A percentile compares a stretch with the other conserved stretches of the same genome.
Conservation (phyloP, 306 rosid species). For the Ormosia semicastrata region DNA sequence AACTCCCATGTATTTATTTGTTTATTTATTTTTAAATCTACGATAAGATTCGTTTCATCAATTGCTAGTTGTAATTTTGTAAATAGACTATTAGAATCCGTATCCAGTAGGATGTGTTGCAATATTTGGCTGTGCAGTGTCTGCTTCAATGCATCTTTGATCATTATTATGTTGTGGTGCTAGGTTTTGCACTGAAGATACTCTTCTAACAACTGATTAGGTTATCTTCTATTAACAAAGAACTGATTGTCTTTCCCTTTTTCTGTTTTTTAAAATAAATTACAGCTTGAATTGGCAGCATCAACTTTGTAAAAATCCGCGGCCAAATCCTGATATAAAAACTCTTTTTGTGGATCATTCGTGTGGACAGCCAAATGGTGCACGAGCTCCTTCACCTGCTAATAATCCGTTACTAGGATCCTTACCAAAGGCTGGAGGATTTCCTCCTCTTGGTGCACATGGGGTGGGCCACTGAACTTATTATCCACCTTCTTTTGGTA, state of each 20-base stretch:
- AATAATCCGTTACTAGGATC: constrained; percentile 83
- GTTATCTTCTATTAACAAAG: background rate
- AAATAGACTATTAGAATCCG: background rate
- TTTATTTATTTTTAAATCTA: background rate
- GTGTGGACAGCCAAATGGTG: constrained; percentile 96
- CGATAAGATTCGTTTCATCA: background rate
- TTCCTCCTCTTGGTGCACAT: constrained; percentile 94
- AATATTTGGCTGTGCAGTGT: background rate
- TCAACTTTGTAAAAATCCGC: constrained; percentile 93
- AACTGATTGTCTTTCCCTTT: constrained; percentile 15
- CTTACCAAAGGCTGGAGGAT: constrained; percentile 92
- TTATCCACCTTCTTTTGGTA: constrained; percentile 12
- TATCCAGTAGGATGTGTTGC: background rate
- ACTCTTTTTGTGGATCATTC: constrained; percentile 98
- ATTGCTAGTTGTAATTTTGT: background rate
- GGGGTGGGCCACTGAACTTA: constrained; percentile 63
- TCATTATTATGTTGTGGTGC: background rate
- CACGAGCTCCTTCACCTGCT: constrained; percentile 98
- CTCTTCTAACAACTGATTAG: background rate
- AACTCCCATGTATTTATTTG: background rate
- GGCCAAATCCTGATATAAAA: constrained; percentile 99
- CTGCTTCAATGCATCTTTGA: background rate
- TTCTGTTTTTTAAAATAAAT: background rate
- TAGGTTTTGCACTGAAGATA: background rate
- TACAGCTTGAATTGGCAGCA: constrained; percentile 99